Percentiles rank a stretch among this genome's conserved stretches.
Conservation (phyloP, 805 yeast species). For the Wickerhamiella nectarea region DNA sequence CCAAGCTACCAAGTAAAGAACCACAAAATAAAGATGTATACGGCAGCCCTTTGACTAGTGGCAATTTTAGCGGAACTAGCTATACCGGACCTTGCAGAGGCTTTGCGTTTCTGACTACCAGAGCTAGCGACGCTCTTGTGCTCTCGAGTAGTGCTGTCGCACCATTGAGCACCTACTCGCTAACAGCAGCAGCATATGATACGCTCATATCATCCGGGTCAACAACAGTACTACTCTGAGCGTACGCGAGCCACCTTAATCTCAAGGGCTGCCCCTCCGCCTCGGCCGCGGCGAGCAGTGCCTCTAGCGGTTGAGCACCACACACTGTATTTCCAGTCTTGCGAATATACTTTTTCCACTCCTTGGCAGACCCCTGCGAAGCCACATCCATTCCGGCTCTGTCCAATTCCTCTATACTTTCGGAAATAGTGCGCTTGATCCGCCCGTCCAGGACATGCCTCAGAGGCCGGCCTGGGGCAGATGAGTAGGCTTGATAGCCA, state of each 20-base stretch:
- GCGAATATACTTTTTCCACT: slow-evolving; percentile 56
- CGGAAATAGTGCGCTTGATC: slow-evolving; percentile 39
- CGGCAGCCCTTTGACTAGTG: no score
- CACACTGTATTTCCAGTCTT: slow-evolving; percentile 81
- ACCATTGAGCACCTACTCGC: slow-evolving; percentile 24
- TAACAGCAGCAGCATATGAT: slow-evolving; percentile 75
- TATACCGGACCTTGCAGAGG: no score
- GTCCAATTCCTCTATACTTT: slow-evolving; percentile 66
- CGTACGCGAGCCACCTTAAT: slow-evolving; percentile 64
- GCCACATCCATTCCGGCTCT: slow-evolving; percentile 52
- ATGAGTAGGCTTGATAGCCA: slow-evolving; percentile 38
- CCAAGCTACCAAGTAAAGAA: no score
- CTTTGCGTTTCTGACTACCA: no score
- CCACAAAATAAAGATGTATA: no score
- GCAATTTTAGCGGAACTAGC: no score
- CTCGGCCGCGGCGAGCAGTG: slow-evolving; percentile 46
- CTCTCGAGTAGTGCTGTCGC: no score
- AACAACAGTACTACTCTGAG: slow-evolving; percentile 52
- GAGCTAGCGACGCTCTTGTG: no score
- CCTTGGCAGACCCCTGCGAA: slow-evolving; percentile 37
- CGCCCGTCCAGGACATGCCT: slow-evolving; percentile 4
- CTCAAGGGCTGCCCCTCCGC: slow-evolving; percentile 21
- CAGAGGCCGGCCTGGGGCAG: slow-evolving; percentile 21
- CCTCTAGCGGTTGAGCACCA: slow-evolving; percentile 71
- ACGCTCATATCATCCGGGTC: slow-evolving; percentile 57